phyloP scores from a whole-genome alignment of 164 flowering plant genomes.

The Chimonanthus salicifolius region DNA sequence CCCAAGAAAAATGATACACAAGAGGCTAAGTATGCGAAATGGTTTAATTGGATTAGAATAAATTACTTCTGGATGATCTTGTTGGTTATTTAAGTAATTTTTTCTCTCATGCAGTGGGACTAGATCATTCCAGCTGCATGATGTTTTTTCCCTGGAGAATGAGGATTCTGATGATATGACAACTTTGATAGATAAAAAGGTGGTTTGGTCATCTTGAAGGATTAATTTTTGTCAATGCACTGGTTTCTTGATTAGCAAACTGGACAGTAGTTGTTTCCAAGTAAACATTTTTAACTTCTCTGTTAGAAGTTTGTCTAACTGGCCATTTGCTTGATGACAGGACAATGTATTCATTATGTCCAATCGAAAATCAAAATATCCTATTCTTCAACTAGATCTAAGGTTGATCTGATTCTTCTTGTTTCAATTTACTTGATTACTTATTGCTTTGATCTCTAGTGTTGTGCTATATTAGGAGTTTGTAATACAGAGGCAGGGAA shows the following conservation, averaged over 20 bases:
- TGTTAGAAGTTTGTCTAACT: slow-evolving; percentile 5
- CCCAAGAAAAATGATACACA: slow-evolving; percentile 73
- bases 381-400: slow-evolving; percentile 92
- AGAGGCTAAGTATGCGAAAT: slow-evolving; percentile 57
- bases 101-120: slow-evolving; percentile 54
- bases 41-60: not conserved
- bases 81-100: slow-evolving; percentile 10
- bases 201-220: slow-evolving; percentile 12
- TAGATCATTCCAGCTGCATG: slow-evolving; percentile 75
- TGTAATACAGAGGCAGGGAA: not conserved
- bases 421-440: not conserved
- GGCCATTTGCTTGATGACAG: slow-evolving; percentile 32
- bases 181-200: slow-evolving; percentile 90
- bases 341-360: slow-evolving; percentile 97
- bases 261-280: not conserved
- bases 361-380: slow-evolving; percentile 91
- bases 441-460: not conserved
- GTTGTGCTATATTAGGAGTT: not conserved
- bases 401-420: slow-evolving; percentile 39
- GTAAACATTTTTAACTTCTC: not conserved
- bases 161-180: slow-evolving; percentile 71
- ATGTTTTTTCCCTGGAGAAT: slow-evolving; percentile 68
- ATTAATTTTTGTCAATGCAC: not conserved
- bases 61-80: slow-evolving; percentile 5
- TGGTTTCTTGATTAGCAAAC: not conserved